Base-by-base conservation (phyloP, 306 rosid species). In the Morella rubra region DNA sequence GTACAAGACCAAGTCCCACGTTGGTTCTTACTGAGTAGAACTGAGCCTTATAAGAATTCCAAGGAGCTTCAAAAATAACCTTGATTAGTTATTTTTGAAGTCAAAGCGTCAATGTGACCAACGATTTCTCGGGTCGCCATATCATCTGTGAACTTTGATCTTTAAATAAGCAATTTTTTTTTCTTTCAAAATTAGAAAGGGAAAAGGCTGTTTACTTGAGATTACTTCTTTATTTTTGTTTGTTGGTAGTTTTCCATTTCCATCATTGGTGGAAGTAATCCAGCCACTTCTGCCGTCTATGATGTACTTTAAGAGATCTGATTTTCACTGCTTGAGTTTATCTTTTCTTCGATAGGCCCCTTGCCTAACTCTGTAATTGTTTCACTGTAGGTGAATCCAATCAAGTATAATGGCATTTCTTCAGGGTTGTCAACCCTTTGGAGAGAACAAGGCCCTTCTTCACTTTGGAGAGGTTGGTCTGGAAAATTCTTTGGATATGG, bases 401-500 rank as follows among this genome's bases (percentile, higher is more conserved):
- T 74, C 19, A 87, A 90, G 76, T 90, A 86, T 71, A 85, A 83
- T 49, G 80, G 83, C 71, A 88, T 88, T 77, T 65, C 84, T 49
- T 82, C 93, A 51, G 93, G 96, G 6, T 71, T 90, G 24, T 77
- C 90, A 20, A 84, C 80, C 77, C 87, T 90, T 40, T 90, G 87
- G 90, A 88, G 83, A 85, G 90, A 90, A 73, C 83, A 85, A 74
- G 96, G 96, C 44, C 89, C 91, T 40, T 80, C 80, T 83, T 81
- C 89, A 14, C 91, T 90, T 52, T 90, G 93, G 93, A 90, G 96
- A 81, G 96, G 96, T 69, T 90, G 96, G 96, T 90, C 96, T 6
- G 93, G 87, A 20, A 90, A 90, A 70, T 64, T 88, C 5, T 83
- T 81, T 13, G 96, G 96, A 69, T 90, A 90, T 50, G 96, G 96